Evolutionary conservation across 176 grass and related monocot genomes (phyloP), one percentile per base, ranked within the genome.

Genomic region (Ensete ventricosum): DNA sequence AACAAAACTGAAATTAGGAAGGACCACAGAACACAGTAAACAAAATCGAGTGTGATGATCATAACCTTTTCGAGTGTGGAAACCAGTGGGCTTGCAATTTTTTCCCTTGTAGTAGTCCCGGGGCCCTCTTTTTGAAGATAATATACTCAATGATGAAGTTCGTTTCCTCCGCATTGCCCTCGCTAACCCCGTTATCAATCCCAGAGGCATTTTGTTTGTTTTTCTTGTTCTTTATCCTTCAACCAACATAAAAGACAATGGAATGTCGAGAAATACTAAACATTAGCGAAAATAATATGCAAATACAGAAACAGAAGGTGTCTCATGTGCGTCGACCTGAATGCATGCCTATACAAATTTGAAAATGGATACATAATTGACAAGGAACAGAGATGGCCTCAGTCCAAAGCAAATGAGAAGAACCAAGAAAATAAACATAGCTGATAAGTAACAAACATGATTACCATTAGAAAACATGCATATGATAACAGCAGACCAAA

Each of bases 61-160:
- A 17, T 21, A 76, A 96, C 94, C 94, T 97, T 97, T 97, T 55
- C 94, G 94, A 70, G 94, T 97, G 62, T 97, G 94, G 70, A 97
- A 97, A 23, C 90, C 90, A 51, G 90, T 97, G 34, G 90, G 87
- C 86, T 93, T 98, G 90, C 94, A 98, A 65, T 98, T 98, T 82
- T 98, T 98, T 25, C 94, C 94, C 84, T 98, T 93, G 85, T 98
- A 93, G 82, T 98, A 98, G n/a, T 91, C 86, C 75, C 94, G 25
- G 9, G 94, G 90, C 43, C 77, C 90, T 85, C 88, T 62, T 84
- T 98, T 98, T 25, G 94, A 91, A 79, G 94, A 87, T 51, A 98
- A 83, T 85, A 98, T 98, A 76, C 55, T 87, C 24, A 98, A 80
- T 52, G 94, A 93, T 16, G 94, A 98, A 11, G 81, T 23, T 51